phyloP scores from a whole-genome alignment of 345 rosid genomes.

The Lepidium aucheri region DNA sequence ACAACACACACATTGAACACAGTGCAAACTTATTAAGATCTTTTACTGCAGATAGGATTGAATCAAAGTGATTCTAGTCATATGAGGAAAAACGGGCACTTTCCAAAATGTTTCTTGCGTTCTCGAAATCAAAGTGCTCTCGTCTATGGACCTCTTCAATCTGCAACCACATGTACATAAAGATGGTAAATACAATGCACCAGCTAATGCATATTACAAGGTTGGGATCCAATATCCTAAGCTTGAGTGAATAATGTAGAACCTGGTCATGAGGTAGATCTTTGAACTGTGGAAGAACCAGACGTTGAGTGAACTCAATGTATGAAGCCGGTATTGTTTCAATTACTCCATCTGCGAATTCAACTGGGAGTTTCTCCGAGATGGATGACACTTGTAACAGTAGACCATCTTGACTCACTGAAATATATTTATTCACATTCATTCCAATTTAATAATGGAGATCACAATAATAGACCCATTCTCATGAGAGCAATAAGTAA shows the following conservation, averaged over 20 bases:
- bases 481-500: neutral
- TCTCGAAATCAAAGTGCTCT: conserved; percentile 77
- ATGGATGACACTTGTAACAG: conserved; percentile 72
- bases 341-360: conserved; percentile 48
- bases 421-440: neutral
- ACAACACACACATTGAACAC: neutral
- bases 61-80: neutral
- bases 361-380: conserved; percentile 48
- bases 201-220: neutral
- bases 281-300: conserved; percentile 48
- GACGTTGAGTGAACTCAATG: conserved; percentile 78
- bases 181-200: neutral
- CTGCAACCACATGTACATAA: conserved; percentile 25
- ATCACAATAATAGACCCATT: neutral
- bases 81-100: conserved; percentile 32
- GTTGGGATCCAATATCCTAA: neutral
- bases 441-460: neutral
- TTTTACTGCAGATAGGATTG: neutral
- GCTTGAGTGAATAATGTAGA: too few species aligned
- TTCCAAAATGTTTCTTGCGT: conserved; percentile 79
- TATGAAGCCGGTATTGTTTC: conserved; percentile 67
- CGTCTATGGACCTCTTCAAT: conserved; percentile 61
- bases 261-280: conserved; percentile 54
- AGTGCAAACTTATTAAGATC: neutral
- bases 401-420: conserved; percentile 85